Evolutionary conservation across 2,329 filamentous ascomycete species (phyloP).

Genomic region (Xylaria sp.): DNA sequence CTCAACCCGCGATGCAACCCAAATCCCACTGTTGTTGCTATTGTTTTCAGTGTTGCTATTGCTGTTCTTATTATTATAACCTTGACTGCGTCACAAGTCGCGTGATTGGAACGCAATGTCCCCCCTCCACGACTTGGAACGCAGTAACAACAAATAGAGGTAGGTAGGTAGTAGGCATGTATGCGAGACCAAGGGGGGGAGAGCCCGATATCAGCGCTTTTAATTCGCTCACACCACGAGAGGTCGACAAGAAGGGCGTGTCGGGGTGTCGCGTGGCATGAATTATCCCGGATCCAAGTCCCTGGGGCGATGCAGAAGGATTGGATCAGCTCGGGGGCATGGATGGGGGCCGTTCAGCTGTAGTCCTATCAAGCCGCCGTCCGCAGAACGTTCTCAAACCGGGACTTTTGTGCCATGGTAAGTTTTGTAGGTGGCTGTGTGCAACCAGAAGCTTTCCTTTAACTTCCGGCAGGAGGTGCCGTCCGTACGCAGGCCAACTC

Average conservation of each 20-base stretch:
- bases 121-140: background rate
- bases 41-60: too few species aligned
- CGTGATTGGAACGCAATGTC: conserved; percentile 11
- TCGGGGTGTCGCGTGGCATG: conserved; percentile 15
- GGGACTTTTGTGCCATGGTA: conserved; percentile 15
- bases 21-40: background rate
- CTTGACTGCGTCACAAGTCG: conserved; percentile 17
- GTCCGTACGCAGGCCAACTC: too few species aligned
- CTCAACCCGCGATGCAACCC: conserved; percentile 6
- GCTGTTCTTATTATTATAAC: too few species aligned
- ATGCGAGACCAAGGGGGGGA: conserved; percentile 8
- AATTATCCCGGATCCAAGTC: conserved; percentile 2
- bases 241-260: background rate
- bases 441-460: background rate
- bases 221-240: conserved; percentile 21
- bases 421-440: conserved; percentile 5
- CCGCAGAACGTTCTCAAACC: conserved; percentile 23
- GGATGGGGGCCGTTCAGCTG: conserved; percentile 27
- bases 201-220: conserved; percentile 23
- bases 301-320: background rate
- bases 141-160: background rate
- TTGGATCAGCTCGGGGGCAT: conserved; percentile 16
- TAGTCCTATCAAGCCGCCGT: conserved; percentile 24
- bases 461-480: too few species aligned
- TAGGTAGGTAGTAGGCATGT: too few species aligned